These are phyloP conservation scores for Neurospora africana DNA, from an alignment of 495 filamentous ascomycete genomes.

Conservation along the genomic window DNA sequence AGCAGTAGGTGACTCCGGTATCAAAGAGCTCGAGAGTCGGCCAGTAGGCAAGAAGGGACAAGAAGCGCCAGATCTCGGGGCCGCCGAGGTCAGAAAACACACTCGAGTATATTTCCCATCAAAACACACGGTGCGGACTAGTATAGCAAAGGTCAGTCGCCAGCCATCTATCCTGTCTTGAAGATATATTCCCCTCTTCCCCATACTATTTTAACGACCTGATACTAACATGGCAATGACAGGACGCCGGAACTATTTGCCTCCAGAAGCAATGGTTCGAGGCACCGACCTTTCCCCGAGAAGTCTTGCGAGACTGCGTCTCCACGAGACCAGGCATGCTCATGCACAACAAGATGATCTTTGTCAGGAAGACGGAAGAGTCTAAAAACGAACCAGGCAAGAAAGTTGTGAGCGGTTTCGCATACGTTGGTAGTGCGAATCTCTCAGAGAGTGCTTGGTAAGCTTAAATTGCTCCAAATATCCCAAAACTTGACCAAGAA, in stretches of 20 bases:
- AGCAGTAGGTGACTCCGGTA: slow-evolving; percentile 45
- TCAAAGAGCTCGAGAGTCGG: slow-evolving; percentile 44
- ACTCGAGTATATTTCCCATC: slow-evolving; percentile 82
- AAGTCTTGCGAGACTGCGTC: slow-evolving; percentile 62
- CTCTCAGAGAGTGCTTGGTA: slow-evolving; percentile 87
- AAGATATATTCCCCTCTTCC: not conserved
- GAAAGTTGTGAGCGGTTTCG: slow-evolving; percentile 39
- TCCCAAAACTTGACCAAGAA: not conserved
- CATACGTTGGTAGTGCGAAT: slow-evolving; percentile 89
- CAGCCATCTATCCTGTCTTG: slow-evolving; percentile 21
- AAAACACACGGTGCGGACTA: slow-evolving; percentile 47
- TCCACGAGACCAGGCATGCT: slow-evolving; percentile 57
- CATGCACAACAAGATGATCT: slow-evolving; percentile 84
- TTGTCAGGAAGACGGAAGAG: slow-evolving; percentile 39
- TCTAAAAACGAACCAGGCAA: not conserved
- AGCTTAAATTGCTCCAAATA: slow-evolving; percentile 18
- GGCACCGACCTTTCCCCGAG: slow-evolving; percentile 51
- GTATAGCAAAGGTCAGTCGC: slow-evolving; percentile 45
- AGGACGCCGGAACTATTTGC: slow-evolving; percentile 71
- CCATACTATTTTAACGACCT: not conserved
- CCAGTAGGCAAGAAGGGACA: slow-evolving; percentile 20
- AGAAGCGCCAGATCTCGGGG: slow-evolving; percentile 21
- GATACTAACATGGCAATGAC: not conserved
- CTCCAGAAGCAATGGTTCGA: slow-evolving; percentile 61
- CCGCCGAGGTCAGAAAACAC: slow-evolving; percentile 32